Conservation (phyloP, 106 monocot species). For the Amphibolis antarctica region DNA sequence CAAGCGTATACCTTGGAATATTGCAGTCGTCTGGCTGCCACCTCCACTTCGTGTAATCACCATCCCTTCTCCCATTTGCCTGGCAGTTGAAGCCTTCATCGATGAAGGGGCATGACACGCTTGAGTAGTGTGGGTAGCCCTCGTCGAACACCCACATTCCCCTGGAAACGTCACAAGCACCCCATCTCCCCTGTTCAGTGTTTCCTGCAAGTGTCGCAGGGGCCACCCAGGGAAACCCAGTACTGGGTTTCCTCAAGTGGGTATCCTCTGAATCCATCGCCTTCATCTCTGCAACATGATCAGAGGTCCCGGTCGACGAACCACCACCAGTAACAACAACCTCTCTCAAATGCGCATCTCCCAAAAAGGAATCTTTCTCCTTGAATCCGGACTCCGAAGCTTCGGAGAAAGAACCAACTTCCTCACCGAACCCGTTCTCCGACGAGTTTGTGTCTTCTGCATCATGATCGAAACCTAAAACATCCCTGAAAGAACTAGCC, state of each 20-base stretch:
- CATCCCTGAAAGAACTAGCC: neutral
- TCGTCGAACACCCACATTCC: conserved; percentile 84
- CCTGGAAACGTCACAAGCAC: conserved; percentile 52
- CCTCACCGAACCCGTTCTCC: neutral
- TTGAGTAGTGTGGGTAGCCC: conserved; percentile 57
- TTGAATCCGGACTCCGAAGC: neutral
- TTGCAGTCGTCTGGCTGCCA: conserved; percentile 64
- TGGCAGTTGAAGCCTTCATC: conserved; percentile 89
- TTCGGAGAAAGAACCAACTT: neutral
- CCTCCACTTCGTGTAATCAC: conserved; percentile 76
- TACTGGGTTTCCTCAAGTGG: neutral
- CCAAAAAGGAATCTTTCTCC: neutral
- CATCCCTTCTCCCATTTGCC: conserved; percentile 65
- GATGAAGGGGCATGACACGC: conserved; percentile 43
- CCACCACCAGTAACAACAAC: neutral
- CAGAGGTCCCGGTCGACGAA: too few species aligned
- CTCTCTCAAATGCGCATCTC: neutral
- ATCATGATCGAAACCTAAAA: neutral
- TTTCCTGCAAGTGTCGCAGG: neutral
- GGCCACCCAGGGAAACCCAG: neutral
- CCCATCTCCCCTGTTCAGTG: neutral
- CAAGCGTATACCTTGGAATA: conserved; percentile 50
- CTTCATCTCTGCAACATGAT: neutral
- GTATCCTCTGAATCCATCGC: neutral
- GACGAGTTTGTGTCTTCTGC: neutral